phyloP scores from a whole-genome alignment of 202 grass and related monocot genomes.

The Saccharum hybrid region DNA sequence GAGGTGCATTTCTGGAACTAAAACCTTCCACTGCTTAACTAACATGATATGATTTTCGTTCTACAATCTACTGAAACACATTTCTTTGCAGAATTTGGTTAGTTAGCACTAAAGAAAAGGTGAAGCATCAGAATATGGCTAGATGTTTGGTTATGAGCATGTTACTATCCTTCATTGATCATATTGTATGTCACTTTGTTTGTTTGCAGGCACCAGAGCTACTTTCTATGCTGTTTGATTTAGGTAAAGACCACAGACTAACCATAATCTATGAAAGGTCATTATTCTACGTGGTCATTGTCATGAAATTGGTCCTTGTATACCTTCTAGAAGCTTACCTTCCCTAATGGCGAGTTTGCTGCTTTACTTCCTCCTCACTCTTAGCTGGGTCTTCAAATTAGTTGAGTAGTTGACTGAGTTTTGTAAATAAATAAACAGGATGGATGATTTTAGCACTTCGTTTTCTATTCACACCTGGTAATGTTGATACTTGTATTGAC shows the following conservation, averaged over 20 bases:
- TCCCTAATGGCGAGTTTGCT: not conserved
- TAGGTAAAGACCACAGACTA: conserved; percentile 62
- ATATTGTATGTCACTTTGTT: conserved; percentile 35
- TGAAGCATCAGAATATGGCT: not conserved
- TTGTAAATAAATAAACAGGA: conserved; percentile 26
- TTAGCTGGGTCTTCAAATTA: not conserved
- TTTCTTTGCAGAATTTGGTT: conserved; percentile 6
- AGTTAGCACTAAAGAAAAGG: conserved; percentile 15
- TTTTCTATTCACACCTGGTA: conserved; percentile 35
- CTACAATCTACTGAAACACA: not conserved
- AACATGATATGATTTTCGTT: not conserved
- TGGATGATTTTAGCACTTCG: not conserved
- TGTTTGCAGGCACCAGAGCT: conserved; percentile 85
- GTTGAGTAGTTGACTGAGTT: not conserved
- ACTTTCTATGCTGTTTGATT: conserved; percentile 74
- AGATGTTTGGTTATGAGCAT: conserved; percentile 9
- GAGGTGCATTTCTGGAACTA: not conserved
- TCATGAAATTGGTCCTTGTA: not conserved
- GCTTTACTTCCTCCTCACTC: not conserved
- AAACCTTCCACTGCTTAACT: conserved; percentile 9
- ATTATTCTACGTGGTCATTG: conserved; percentile 15
- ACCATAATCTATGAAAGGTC: not conserved
- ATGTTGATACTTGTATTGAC: conserved; percentile 45
- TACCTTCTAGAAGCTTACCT: not conserved
- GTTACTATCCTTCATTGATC: conserved; percentile 14